phyloP scores from a whole-genome alignment of 2,329 filamentous ascomycete genomes.

The Colletotrichum limetticola region DNA sequence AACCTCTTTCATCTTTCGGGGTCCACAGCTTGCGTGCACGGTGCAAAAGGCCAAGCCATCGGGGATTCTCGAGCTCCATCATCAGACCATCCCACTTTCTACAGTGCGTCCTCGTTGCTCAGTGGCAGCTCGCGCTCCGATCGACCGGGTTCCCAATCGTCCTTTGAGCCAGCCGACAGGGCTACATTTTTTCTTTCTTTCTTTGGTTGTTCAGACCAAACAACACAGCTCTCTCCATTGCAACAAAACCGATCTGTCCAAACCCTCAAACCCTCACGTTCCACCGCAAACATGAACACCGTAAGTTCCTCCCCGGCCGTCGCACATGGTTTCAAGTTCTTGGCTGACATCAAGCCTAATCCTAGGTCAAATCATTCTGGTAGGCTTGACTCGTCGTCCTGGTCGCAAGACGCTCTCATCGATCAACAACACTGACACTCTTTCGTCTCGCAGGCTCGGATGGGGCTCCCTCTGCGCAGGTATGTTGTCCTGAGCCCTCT shows the following conservation, averaged over 20 bases:
- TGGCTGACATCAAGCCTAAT: constrained; percentile 34
- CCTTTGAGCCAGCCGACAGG: constrained; percentile 8
- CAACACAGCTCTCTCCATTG: background rate
- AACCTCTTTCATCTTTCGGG: constrained; percentile 1
- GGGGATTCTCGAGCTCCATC: constrained; percentile 22
- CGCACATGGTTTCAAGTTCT: constrained; percentile 33
- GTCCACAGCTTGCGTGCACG: constrained; percentile 26
- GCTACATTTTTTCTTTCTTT: constrained; percentile 15
- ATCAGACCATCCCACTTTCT: constrained; percentile 35
- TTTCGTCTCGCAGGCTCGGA: constrained; percentile 73
- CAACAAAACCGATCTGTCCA: background rate
- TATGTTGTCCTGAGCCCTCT: constrained; percentile 53
- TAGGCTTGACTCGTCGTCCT: constrained; percentile 47
- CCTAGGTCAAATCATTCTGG: constrained; percentile 74
- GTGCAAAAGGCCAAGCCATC: constrained; percentile 18
- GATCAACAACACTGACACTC: constrained; percentile 29
- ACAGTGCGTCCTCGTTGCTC: constrained; percentile 24
- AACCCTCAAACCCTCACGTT: background rate
- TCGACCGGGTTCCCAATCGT: constrained; percentile 25
- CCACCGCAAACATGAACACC: constrained; percentile 61
- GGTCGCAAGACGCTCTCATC: constrained; percentile 5
- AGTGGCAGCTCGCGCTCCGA: constrained; percentile 17
- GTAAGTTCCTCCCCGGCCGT: constrained; percentile 49
- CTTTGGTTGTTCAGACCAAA: background rate
- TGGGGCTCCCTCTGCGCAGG: constrained; percentile 91